Conservation (phyloP, 2,329 filamentous ascomycete genomes). For the Ascocoryne sarcoides region DNA sequence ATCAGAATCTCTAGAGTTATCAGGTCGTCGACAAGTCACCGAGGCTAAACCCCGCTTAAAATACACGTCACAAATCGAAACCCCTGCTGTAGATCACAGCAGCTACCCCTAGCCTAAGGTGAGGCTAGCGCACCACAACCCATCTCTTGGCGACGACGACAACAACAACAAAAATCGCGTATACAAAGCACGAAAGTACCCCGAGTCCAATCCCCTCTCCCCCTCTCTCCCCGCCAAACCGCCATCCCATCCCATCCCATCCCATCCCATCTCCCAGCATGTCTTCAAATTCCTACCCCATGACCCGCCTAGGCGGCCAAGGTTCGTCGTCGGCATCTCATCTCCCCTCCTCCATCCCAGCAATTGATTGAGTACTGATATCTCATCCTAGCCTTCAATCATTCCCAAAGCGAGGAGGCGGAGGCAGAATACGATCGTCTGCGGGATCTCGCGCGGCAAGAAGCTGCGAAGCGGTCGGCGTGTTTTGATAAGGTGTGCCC, state of each 20-base stretch:
- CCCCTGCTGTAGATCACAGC: no score
- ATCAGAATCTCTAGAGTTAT: no score
- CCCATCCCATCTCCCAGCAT: conserved; percentile 2
- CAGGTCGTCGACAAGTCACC: no score
- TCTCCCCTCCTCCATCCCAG: not conserved
- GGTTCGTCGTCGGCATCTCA: conserved; percentile 12
- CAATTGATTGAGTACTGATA: conserved; percentile 6
- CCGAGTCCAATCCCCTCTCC: no score
- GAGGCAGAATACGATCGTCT: conserved; percentile 91
- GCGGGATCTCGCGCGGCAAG: conserved; percentile 70
- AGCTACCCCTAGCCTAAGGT: no score
- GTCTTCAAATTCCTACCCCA: conserved; percentile 13
- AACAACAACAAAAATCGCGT: no score
- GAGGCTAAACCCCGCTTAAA: no score
- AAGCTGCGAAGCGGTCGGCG: conserved; percentile 67
- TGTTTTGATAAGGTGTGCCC: conserved; percentile 62
- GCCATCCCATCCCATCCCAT: not conserved
- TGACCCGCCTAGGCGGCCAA: conserved; percentile 20
- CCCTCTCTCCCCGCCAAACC: no score
- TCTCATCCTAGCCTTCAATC: conserved; percentile 59
- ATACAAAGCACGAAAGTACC: no score
- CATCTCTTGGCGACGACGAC: no score
- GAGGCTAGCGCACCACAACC: no score
- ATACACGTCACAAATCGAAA: no score
- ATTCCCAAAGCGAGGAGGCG: conserved; percentile 53